Evolutionary conservation across 2,329 filamentous ascomycete species (phyloP), one percentile per base, ranked within the genome.

Genomic region (Cladosporium sp.): DNA sequence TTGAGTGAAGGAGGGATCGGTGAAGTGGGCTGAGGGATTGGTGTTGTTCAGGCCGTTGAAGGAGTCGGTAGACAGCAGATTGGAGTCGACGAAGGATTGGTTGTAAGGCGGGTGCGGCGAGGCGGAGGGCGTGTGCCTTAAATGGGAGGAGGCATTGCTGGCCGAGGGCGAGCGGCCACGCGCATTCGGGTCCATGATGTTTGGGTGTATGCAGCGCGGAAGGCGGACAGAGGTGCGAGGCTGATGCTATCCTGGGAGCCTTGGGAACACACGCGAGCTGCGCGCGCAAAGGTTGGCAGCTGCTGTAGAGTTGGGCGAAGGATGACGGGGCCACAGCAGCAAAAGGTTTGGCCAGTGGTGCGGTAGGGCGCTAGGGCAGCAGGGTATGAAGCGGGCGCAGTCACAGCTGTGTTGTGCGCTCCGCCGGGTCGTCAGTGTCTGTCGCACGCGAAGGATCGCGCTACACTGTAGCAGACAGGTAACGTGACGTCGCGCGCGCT

Each of bases 1-100:
- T 71, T 76, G 77, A 67, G 75, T 73, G 67, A 76, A 74, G 62
- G 71, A 67, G 19, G 67, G 63, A 60, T 70, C 65, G 59, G 51
- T 56, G 63, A 66, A 67, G 34, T 59, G 59, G 59, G 63, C 66
- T 49, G 65, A 62, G 56, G 64, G 50, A 40, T 66, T 54, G 20
- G 62, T 55, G 63, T 70, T 72, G 69, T 58, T 70, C 70, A 63
- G 43, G 47, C 38, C 42, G 47, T 30, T 38, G 57, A 61, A 59
- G 58, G 62, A 55, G 47, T 58, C 43, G 22, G 59, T 39, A 20
- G 63, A 37, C 54, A 55, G 59, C 55, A 54, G 60, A 20, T 62
- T 59, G 49, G 55, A 40, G 52, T 42, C 59, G 42, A 51, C 42
- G 55, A 59, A 66, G 61, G 67, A 62, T 56, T 61, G 58, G 40